Conservation (phyloP, 2,329 filamentous ascomycete species). For the Lachnellula occidentalis region DNA sequence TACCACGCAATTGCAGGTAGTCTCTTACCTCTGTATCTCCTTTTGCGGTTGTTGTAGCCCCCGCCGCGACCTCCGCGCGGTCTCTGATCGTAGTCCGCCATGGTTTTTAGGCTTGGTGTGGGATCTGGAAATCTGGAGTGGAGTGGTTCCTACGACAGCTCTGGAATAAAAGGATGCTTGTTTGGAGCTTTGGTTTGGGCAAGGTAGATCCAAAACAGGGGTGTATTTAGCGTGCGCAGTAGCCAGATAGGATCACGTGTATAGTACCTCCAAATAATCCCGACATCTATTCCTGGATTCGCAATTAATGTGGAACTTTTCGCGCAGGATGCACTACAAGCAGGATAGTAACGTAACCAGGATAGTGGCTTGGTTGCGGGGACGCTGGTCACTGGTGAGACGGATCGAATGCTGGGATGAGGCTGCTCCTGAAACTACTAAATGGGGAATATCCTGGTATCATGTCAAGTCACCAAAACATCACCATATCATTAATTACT, state of each 20-base stretch:
- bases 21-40: slow-evolving; percentile 68
- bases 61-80: slow-evolving; percentile 33
- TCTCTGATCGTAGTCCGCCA: slow-evolving; percentile 47
- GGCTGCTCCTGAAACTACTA: background rate
- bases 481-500: no score
- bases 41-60: slow-evolving; percentile 63
- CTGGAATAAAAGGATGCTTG: slow-evolving; percentile 11
- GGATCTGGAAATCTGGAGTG: background rate
- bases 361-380: background rate
- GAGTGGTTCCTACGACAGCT: background rate
- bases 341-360: background rate
- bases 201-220: background rate
- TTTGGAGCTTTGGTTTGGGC: background rate
- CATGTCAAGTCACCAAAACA: background rate
- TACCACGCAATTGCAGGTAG: background rate
- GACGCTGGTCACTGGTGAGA: background rate
- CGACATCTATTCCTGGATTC: background rate
- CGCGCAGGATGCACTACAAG: background rate
- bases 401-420: background rate
- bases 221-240: background rate
- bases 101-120: slow-evolving; percentile 22
- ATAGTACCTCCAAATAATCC: background rate
- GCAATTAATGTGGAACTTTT: background rate
- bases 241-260: background rate
- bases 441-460: background rate